Base-by-base conservation (phyloP, 1,139 yeast species). In the Insectozyma bohioensis region DNA sequence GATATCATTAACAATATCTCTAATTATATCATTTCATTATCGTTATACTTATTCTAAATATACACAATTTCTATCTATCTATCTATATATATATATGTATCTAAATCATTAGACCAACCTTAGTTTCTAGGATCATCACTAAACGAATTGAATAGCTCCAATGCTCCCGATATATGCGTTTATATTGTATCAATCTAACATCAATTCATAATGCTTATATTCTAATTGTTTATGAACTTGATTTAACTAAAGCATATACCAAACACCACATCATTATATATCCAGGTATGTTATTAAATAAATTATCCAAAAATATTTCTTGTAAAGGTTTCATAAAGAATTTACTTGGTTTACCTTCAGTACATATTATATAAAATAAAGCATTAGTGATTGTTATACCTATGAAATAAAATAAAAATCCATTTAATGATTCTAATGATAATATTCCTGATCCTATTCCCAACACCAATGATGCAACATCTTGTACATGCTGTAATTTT, bases 211-310 rank as follows among this genome's bases (percentile, higher is more conserved):
- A n/a, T n/a, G n/a, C n/a, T n/a, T n/a, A n/a, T n/a, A n/a, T n/a
- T n/a, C n/a, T n/a, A n/a, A n/a, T n/a, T n/a, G n/a, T n/a, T 28
- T 28, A 43, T 3, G 40, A 36, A 22, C 38, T 41, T 11, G 45
- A 57, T 39, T 53, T 56, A 7, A 73, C 75, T 46, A 86, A 60
- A 0, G 92, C 94, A 58, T 77, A 81, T 28, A 82, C 75, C 51
- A 86, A 65, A 44, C 95, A 84, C 95, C 95, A 86, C 68, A 84
- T 78, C 81, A 86, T 81, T 17, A 84, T 67, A 50, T 66, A 86
- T 12, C 92, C 86, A 3, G 90, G 77, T 11, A 83, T 50, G 37
- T 80, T 80, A 24, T 80, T 62, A 12, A 75, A 61, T 5, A 84
- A 42, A 11, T 82, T 78, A 28, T 70, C 76, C 3, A 80, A 34